A percentile compares a stretch with the other conserved stretches of the same genome.
Evolutionary conservation across 2,329 filamentous ascomycete species (phyloP).

Genomic region (Zymoseptoria ardabiliae): DNA sequence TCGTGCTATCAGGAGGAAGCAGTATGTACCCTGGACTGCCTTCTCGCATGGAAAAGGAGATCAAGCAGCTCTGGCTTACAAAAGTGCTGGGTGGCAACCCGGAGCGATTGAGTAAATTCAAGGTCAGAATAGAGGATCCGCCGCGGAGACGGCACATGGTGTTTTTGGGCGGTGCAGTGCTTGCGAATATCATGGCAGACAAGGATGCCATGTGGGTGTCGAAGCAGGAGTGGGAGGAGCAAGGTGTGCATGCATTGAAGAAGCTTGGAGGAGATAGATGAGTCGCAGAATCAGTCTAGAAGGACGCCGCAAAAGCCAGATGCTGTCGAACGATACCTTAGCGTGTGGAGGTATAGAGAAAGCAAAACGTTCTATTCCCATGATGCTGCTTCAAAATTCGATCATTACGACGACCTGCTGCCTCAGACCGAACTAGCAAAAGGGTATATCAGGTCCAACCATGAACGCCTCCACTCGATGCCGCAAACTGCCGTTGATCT

Average conservation of each 20-base stretch:
- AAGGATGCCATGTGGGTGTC: conserved; percentile 99
- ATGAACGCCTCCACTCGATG: background rate
- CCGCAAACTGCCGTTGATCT: background rate
- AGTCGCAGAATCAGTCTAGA: background rate
- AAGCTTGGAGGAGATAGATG: conserved; percentile 88
- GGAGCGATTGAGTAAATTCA: conserved; percentile 93
- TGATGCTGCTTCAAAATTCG: background rate
- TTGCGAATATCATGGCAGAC: conserved; percentile 98
- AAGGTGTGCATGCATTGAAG: conserved; percentile 74
- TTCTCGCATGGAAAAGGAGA: conserved; percentile 90
- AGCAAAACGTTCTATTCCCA: background rate
- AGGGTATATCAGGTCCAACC: background rate
- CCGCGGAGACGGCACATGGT: conserved; percentile 97
- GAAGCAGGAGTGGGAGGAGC: conserved; percentile 94
- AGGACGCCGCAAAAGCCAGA: background rate
- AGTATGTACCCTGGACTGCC: conserved; percentile 98
- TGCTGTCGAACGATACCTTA: background rate
- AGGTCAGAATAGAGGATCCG: conserved; percentile 97
- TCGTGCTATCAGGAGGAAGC: conserved; percentile 91
- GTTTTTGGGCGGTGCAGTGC: conserved; percentile 91
- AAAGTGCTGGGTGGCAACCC: conserved; percentile 84
- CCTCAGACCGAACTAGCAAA: background rate
- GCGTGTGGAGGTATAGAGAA: background rate
- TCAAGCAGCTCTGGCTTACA: conserved; percentile 97
- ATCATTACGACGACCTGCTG: background rate